A percentile compares a stretch with the other conserved stretches of the same genome.
These are phyloP conservation scores for Naganishia sp. DNA, from an alignment of 1,284 basidiomycete species.

Conservation along the genomic window DNA sequence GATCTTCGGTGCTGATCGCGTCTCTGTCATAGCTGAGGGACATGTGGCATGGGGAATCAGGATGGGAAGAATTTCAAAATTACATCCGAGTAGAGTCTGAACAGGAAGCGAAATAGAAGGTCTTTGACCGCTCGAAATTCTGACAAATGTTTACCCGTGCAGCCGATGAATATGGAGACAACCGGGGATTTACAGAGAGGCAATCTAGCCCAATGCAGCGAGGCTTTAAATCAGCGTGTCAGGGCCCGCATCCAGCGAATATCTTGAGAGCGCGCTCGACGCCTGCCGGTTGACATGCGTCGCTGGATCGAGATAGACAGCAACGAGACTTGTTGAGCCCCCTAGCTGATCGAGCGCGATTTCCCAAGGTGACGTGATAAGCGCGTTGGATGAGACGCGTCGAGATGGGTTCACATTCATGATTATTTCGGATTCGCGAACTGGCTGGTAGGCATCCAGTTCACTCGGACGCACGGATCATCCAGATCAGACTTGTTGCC, in stretches of 20 bases:
- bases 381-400: conserved; percentile 10
- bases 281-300: too few species aligned
- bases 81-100: conserved; percentile 34
- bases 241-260: too few species aligned
- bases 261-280: too few species aligned
- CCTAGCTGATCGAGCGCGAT: too few species aligned
- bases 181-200: background rate
- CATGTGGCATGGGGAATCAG: conserved; percentile 41
- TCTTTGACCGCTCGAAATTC: background rate
- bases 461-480: too few species aligned
- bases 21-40: conserved; percentile 38
- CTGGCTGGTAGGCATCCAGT: too few species aligned
- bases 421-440: too few species aligned
- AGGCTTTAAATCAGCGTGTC: too few species aligned
- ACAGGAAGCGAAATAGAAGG: background rate
- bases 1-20: background rate
- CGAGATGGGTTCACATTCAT: conserved; percentile 4
- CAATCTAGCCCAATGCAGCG: background rate
- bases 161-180: background rate
- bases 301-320: too few species aligned
- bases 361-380: background rate
- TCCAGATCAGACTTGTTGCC: background rate
- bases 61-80: conserved; percentile 43
- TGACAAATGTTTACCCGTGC: background rate
- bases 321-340: too few species aligned